Evolutionary conservation across 2,329 filamentous ascomycete genomes (phyloP).

Genomic region (Periconia digitata): DNA sequence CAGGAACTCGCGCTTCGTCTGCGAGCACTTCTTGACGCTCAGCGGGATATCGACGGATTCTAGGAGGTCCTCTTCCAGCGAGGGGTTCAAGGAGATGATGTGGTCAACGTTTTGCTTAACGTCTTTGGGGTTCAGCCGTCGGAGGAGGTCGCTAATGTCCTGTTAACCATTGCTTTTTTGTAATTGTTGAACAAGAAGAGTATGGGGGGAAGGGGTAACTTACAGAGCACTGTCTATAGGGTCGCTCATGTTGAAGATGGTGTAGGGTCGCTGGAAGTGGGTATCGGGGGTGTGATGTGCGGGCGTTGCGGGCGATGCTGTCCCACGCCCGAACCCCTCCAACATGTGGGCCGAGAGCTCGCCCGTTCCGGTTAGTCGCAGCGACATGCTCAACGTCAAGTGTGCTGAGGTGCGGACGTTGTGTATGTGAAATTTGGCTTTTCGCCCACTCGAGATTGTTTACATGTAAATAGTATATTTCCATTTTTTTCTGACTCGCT

Average conservation of each 20-base stretch:
- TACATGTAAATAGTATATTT: too few relatives aligned
- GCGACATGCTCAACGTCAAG: neutral
- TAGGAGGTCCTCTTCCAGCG: slow-evolving; percentile 95
- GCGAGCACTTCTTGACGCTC: slow-evolving; percentile 79
- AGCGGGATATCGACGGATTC: slow-evolving; percentile 97
- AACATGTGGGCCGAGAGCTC: slow-evolving; percentile 9
- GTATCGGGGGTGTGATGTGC: neutral
- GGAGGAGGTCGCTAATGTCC: slow-evolving; percentile 99
- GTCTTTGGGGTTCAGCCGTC: slow-evolving; percentile 92
- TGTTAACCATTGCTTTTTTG: too few relatives aligned
- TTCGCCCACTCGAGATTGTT: too few relatives aligned
- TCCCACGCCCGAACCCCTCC: slow-evolving; percentile 24
- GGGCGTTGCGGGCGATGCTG: slow-evolving; percentile 7
- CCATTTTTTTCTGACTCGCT: too few relatives aligned
- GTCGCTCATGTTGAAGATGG: slow-evolving; percentile 34
- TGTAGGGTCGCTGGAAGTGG: slow-evolving; percentile 5
- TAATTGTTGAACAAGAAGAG: slow-evolving; percentile 17
- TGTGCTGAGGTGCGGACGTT: too few relatives aligned
- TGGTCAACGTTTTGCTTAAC: slow-evolving; percentile 84
- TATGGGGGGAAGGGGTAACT: too few relatives aligned
- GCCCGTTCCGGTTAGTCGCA: slow-evolving; percentile 8
- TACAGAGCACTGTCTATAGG: slow-evolving; percentile 71
- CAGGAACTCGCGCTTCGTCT: slow-evolving; percentile 91
- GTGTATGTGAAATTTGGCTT: too few relatives aligned
- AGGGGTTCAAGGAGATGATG: slow-evolving; percentile 85